Evolutionary conservation across 1,284 basidiomycete species (phyloP).

Genomic region (Termitomyces sp.): DNA sequence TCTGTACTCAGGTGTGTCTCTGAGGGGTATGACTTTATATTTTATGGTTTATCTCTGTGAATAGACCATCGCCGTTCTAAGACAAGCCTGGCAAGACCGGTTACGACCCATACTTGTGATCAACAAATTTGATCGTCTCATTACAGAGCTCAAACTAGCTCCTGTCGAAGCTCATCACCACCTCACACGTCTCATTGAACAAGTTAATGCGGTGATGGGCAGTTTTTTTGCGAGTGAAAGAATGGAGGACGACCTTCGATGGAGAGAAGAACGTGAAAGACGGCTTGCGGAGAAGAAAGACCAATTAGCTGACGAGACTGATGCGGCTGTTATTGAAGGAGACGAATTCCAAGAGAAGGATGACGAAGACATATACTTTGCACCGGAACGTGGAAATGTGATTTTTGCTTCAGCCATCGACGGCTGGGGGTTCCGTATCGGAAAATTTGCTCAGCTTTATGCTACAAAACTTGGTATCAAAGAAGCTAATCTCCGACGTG

Average conservation of each 20-base stretch:
- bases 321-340: constrained; percentile 49
- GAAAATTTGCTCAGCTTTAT: constrained; percentile 92
- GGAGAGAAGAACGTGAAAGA: constrained; percentile 88
- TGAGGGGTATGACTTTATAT: neutral
- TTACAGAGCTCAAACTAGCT: constrained; percentile 89
- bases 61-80: constrained; percentile 91
- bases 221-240: constrained; percentile 92
- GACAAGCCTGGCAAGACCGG: constrained; percentile 92
- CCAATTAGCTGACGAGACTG: constrained; percentile 58
- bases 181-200: constrained; percentile 88
- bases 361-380: constrained; percentile 97
- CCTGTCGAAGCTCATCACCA: constrained; percentile 95
- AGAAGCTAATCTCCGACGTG: constrained; percentile 81
- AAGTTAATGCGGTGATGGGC: constrained; percentile 98
- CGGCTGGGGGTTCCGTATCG: constrained; percentile 96
- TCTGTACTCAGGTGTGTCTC: constrained; percentile 85
- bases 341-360: constrained; percentile 88
- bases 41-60: neutral
- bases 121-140: constrained; percentile 95
- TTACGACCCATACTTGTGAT: constrained; percentile 91
- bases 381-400: constrained; percentile 94
- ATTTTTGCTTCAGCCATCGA: constrained; percentile 96
- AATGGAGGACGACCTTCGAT: constrained; percentile 95
- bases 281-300: constrained; percentile 74
- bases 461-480: constrained; percentile 89